phyloP scores from a whole-genome alignment of 2,329 filamentous ascomycete genomes.

The Fusarium foetens region DNA sequence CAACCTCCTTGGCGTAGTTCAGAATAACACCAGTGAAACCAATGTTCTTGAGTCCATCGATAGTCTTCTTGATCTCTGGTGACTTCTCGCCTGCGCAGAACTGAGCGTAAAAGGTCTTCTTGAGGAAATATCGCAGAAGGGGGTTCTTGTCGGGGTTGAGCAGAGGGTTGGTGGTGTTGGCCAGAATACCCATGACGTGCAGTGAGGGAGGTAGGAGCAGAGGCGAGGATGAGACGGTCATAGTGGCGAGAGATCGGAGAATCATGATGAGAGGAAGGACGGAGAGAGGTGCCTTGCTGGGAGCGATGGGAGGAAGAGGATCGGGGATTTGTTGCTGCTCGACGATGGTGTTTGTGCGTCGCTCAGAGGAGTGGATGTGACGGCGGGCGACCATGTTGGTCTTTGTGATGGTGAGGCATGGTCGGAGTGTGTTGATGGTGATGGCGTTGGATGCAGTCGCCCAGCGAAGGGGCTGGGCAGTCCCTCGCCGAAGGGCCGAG shows the following conservation, averaged over 20 bases:
- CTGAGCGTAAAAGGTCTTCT: constrained; percentile 88
- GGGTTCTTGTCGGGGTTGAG: constrained; percentile 82
- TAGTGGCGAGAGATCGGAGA: constrained; percentile 75
- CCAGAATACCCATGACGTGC: constrained; percentile 72
- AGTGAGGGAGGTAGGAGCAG: constrained; percentile 77
- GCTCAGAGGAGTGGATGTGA: constrained; percentile 52
- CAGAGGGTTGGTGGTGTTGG: constrained; percentile 72
- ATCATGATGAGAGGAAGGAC: constrained; percentile 74
- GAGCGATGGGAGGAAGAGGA: constrained; percentile 43
- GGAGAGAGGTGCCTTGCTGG: constrained; percentile 63
- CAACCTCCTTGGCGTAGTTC: constrained; percentile 84
- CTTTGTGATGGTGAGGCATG: constrained; percentile 36
- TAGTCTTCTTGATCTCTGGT: constrained; percentile 72
- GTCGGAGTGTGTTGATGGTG: constrained; percentile 31
- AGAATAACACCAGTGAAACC: constrained; percentile 88
- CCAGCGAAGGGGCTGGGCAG: constrained; percentile 42
- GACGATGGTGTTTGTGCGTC: constrained; percentile 50
- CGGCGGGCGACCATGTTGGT: constrained; percentile 39
- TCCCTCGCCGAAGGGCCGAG: constrained; percentile 42
- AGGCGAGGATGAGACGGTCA: constrained; percentile 75
- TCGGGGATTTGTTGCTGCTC: constrained; percentile 47
- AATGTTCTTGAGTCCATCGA: constrained; percentile 73
- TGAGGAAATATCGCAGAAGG: constrained; percentile 74
- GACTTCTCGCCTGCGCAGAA: constrained; percentile 87
- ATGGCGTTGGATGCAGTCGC: constrained; percentile 34